phyloP scores from a whole-genome alignment of 176 grass and related monocot genomes.

The Bolboschoenus planiculmis region DNA sequence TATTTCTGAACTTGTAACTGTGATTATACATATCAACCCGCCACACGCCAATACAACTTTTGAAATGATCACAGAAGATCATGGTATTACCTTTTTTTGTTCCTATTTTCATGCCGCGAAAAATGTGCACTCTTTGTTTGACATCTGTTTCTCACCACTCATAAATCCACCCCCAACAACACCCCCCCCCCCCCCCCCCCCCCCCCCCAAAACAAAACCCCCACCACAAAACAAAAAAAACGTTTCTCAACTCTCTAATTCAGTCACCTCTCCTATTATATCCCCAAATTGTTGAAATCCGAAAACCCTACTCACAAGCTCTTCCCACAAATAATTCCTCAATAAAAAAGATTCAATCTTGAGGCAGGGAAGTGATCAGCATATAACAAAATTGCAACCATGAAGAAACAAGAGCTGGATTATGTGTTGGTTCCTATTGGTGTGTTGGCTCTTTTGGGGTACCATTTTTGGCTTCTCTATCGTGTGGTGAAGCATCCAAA shows the following conservation, averaged over 20 bases:
- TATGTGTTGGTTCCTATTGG: conserved; percentile 54
- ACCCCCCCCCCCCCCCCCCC: no score
- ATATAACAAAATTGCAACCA: background rate
- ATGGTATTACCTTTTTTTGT: background rate
- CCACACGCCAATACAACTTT: no score
- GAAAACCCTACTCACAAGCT: background rate
- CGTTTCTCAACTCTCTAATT: background rate
- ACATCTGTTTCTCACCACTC: background rate
- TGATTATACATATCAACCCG: no score
- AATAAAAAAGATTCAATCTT: background rate
- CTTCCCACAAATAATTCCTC: background rate
- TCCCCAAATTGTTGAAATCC: background rate
- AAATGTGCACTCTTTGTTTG: background rate
- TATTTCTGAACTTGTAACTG: no score
- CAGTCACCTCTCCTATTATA: background rate
- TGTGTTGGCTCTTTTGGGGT: conserved; percentile 40
- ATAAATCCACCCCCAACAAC: no score
- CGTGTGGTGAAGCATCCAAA: conserved; percentile 40
- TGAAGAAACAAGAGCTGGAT: conserved; percentile 42
- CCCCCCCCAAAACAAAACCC: no score
- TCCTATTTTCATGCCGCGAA: background rate
- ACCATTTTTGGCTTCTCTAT: conserved; percentile 69
- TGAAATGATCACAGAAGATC: background rate
- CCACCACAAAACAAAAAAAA: no score
- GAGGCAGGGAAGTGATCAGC: background rate